Conservation (phyloP, 1,284 basidiomycete species). For the Irpex rosettiformis region DNA sequence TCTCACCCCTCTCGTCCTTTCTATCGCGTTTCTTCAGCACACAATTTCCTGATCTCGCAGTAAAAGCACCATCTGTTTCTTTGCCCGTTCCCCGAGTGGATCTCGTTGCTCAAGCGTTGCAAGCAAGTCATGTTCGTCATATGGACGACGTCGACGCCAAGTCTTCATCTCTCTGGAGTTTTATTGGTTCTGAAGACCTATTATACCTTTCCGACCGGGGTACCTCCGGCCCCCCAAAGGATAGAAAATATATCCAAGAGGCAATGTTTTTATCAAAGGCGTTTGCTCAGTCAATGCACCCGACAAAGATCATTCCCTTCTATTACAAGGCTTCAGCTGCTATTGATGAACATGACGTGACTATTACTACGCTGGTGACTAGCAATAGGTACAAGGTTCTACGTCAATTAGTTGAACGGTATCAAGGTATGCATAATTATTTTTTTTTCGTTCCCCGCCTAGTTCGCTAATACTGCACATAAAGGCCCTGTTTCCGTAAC, state of each 20-base stretch:
- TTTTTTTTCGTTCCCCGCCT: neutral
- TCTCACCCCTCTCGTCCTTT: conserved; percentile 3
- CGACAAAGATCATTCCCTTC: conserved; percentile 74
- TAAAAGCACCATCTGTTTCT: neutral
- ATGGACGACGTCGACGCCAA: conserved; percentile 4
- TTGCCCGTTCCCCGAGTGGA: conserved; percentile 9
- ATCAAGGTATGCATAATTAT: conserved; percentile 48
- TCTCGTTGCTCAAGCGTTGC: conserved; percentile 5
- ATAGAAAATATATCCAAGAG: conserved; percentile 16
- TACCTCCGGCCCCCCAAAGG: neutral
- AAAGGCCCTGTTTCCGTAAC: conserved; percentile 81
- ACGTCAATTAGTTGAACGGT: conserved; percentile 62
- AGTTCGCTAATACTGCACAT: neutral
- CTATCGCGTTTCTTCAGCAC: neutral
- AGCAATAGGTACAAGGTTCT: conserved; percentile 75
- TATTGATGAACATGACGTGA: conserved; percentile 64
- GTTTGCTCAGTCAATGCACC: conserved; percentile 63
- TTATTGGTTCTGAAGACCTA: conserved; percentile 1
- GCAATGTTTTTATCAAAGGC: conserved; percentile 52
- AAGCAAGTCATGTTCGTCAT: neutral
- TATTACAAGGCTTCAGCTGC: conserved; percentile 62
- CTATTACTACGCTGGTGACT: conserved; percentile 81
- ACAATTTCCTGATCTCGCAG: neutral
- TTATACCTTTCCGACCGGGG: neutral
- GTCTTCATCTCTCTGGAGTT: neutral